Conservation (phyloP, 2,329 filamentous ascomycete species). For the Daldinia sp. region DNA sequence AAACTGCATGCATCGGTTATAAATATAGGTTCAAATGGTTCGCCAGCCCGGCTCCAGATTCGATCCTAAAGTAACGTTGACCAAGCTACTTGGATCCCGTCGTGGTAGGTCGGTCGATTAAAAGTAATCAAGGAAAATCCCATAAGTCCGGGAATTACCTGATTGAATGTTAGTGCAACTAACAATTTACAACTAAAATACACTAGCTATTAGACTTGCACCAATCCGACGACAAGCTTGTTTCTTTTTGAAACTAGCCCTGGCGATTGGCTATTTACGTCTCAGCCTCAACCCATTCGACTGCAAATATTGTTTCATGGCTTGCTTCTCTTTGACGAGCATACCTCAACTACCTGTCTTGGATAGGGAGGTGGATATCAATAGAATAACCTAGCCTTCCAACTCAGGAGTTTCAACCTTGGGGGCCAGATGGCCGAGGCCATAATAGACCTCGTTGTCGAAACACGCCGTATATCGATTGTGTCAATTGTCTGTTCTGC, state of each 20-base stretch:
- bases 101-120: slow-evolving; percentile 3
- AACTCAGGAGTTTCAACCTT: too few species aligned
- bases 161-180: slow-evolving; percentile 11
- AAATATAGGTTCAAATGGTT: slow-evolving; percentile 25
- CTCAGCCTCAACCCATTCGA: slow-evolving; percentile 31
- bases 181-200: too few species aligned
- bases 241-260: slow-evolving; percentile 32
- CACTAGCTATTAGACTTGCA: not conserved
- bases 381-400: not conserved
- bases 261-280: slow-evolving; percentile 26
- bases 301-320: slow-evolving; percentile 31
- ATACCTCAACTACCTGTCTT: slow-evolving; percentile 13
- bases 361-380: slow-evolving; percentile 6
- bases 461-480: not conserved
- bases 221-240: slow-evolving; percentile 20
- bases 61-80: slow-evolving; percentile 11
- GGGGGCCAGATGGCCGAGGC: not conserved
- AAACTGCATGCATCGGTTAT: slow-evolving; percentile 10
- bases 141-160: slow-evolving; percentile 16
- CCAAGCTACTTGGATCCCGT: not conserved
- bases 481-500: slow-evolving; percentile 3
- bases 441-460: slow-evolving; percentile 7
- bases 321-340: slow-evolving; percentile 27
- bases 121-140: slow-evolving; percentile 25
- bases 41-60: not conserved